Evolutionary conservation across 306 rosid genomes (phyloP).

Genomic region (Casuarina equisetifolia): DNA sequence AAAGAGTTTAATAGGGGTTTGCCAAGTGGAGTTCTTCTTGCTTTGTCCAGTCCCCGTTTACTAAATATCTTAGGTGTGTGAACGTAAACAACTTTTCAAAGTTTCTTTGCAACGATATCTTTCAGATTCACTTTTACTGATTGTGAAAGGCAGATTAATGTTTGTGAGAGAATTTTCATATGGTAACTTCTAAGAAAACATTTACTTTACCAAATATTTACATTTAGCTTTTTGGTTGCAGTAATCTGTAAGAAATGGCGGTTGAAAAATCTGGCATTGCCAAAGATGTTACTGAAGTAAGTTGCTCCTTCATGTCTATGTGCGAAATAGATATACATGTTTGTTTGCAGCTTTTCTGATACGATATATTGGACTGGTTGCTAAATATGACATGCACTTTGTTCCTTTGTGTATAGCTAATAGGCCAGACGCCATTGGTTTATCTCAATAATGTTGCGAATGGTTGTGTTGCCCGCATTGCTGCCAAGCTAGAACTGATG

Average conservation of each 20-base stretch:
- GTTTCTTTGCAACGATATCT: constrained; percentile 5
- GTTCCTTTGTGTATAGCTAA: constrained; percentile 40
- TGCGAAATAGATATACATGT: neutral
- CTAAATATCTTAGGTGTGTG: neutral
- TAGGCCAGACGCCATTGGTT: constrained; percentile 80
- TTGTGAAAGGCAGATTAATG: neutral
- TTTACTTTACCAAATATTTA: constrained; percentile 9
- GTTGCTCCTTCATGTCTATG: constrained; percentile 22
- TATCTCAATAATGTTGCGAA: constrained; percentile 60
- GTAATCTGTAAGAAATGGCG: constrained; percentile 53
- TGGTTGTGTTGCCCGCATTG: constrained; percentile 67
- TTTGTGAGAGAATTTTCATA: neutral
- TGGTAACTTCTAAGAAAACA: neutral
- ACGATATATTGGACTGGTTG: neutral
- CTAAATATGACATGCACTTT: constrained; percentile 7
- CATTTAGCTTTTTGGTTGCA: constrained; percentile 25
- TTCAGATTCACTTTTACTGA: constrained; percentile 21
- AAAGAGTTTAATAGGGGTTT: neutral
- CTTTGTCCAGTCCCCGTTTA: neutral
- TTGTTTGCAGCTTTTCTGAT: neutral
- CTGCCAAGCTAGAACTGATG: constrained; percentile 75
- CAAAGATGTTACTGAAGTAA: constrained; percentile 71
- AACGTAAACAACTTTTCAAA: neutral
- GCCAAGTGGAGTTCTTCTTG: neutral
- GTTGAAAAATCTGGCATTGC: constrained; percentile 56